Conservation (phyloP, 1,139 yeast species). For the Kurtzmaniella quercitrusa region DNA sequence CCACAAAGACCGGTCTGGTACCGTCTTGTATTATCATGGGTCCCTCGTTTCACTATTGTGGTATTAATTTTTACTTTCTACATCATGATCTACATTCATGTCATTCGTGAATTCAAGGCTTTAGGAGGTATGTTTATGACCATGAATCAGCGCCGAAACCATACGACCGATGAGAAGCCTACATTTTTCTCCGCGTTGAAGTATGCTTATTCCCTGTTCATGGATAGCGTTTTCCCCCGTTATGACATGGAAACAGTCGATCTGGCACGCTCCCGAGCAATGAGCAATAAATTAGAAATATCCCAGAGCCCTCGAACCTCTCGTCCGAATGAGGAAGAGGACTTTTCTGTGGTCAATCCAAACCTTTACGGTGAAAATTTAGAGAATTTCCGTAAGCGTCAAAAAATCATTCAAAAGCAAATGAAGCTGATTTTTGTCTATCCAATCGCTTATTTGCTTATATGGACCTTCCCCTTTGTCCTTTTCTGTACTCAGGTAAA, state of each 20-base stretch:
- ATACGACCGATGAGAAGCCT: conserved; percentile 19
- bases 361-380: conserved; percentile 59
- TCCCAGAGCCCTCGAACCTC: neutral
- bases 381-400: conserved; percentile 55
- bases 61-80: conserved; percentile 63
- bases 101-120: conserved; percentile 54
- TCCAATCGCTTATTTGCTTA: conserved; percentile 73
- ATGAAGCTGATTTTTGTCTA: conserved; percentile 78
- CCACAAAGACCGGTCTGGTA: conserved; percentile 76
- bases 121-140: conserved; percentile 46
- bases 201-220: conserved; percentile 24
- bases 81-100: conserved; percentile 69
- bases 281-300: neutral
- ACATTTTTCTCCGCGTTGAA: conserved; percentile 34
- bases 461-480: conserved; percentile 83
- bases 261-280: neutral
- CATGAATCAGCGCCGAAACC: conserved; percentile 17
- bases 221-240: conserved; percentile 23
- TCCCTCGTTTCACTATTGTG: conserved; percentile 69
- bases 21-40: conserved; percentile 74
- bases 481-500: conserved; percentile 58
- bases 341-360: conserved; percentile 14
- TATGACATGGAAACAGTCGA: conserved; percentile 1
- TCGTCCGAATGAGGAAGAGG: neutral
- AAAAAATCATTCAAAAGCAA: conserved; percentile 68